A percentile compares a stretch with the other conserved stretches of the same genome.
Conservation (phyloP, 495 filamentous ascomycete species). For the Sabuloglossum arenarium region DNA sequence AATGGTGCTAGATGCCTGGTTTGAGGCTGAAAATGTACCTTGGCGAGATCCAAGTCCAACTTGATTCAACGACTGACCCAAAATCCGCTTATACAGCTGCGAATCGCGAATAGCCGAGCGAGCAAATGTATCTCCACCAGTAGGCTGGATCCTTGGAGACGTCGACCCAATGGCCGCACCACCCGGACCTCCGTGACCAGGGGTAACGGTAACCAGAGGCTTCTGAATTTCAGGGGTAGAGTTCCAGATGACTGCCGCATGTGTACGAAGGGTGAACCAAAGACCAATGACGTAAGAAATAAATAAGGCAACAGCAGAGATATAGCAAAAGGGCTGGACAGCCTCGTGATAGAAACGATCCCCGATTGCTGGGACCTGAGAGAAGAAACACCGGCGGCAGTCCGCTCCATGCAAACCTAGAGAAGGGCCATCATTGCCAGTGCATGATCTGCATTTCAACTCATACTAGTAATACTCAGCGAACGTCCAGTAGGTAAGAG, state of each 20-base stretch:
- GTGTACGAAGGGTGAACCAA: constrained; percentile 90
- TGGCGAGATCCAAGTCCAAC: constrained; percentile 38
- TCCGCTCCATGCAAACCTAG: constrained; percentile 26
- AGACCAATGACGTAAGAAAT: constrained; percentile 84
- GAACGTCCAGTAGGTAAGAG: not conserved
- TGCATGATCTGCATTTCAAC: constrained; percentile 68
- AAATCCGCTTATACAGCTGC: constrained; percentile 76
- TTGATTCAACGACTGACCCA: constrained; percentile 71
- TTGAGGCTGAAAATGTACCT: constrained; percentile 23
- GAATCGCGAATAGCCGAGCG: constrained; percentile 48
- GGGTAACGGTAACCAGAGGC: constrained; percentile 8
- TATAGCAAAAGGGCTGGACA: constrained; percentile 82
- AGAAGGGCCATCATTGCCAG: constrained; percentile 19
- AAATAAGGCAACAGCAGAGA: constrained; percentile 69
- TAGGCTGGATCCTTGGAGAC: not conserved
- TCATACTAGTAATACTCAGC: constrained; percentile 48
- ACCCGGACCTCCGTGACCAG: not conserved
- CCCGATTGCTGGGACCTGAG: constrained; percentile 64
- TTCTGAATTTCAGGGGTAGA: constrained; percentile 73
- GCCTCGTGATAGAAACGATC: constrained; percentile 77
- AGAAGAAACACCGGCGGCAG: constrained; percentile 86
- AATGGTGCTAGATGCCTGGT: constrained; percentile 8
- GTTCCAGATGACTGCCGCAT: constrained; percentile 95
- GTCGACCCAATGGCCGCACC: not conserved
- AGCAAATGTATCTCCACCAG: constrained; percentile 3